Base-by-base conservation (phyloP, 768 basidiomycete genomes). In the Pisolithus orientalis region DNA sequence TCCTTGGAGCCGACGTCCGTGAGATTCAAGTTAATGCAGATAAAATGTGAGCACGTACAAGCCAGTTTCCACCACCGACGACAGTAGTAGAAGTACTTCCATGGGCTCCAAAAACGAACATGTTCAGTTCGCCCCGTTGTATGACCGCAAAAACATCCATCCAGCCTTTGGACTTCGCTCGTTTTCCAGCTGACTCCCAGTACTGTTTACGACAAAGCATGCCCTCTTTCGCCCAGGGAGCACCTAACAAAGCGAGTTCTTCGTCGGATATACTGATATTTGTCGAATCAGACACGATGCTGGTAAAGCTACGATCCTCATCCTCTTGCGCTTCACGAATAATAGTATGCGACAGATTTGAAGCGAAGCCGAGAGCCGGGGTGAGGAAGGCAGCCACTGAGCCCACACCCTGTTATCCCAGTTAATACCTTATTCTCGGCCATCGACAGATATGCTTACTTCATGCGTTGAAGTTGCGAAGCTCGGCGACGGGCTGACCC, bases 171-270 rank as follows among this genome's bases (percentile, higher is more conserved):
- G 90, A 87, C 72, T 79, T 94, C 6, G 91, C 85, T 27, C 94
- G 76, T 65, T 89, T 93, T 13, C 87, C 85, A 1, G 80, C 74
- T 3, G 80, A 78, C 61, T 97, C 95, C 85, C 90, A 94, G 65
- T 94, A 97, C 56, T 93, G 90, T 65, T 97, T 97, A 24, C 94
- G 85, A 59, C 86, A 87, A 8, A 99, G 80, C 76, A 95, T 89
- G 11, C 96, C 96, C 68, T 99, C 96, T 69, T 99, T 99, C 0
- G 96, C 96, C 95, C 95, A 99, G 0, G 96, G 96, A 5, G 96
- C 85, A 14, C 96, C 96, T 14, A 96, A 82, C 37, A 98, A 74
- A 2, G 95, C 95, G 11, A 99, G 77, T 70, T 96, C 93, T 68
- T 98, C 96, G 60, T 98, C 95, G 6, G 88, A 84, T 53, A 97